Evolutionary conservation across 2,329 filamentous ascomycete genomes (phyloP), one percentile per base, ranked within the genome.

Genomic region (Monilinia vaccinii-corymbosi): DNA sequence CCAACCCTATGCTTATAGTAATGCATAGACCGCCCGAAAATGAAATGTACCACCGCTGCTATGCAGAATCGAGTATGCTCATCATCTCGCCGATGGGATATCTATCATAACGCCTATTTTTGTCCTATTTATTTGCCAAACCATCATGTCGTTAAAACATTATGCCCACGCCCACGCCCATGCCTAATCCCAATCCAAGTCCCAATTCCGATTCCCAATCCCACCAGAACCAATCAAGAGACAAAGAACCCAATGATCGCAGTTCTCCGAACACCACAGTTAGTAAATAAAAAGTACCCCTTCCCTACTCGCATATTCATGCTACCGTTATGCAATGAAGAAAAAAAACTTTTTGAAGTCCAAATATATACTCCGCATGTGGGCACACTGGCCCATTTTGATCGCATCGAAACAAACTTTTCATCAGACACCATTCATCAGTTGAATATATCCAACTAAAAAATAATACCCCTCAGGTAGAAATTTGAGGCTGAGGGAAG

Each of bases 81-180:
- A 21, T 55, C 51, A 44, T 44, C 38, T 55, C 38, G 51, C 28
- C 6, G 51, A 55, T 55, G 51, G 51, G 51, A 55, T 55, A 55
- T 45, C 51, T 44, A 44, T 32, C 32, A 28, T n/a, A 55, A 55
- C 51, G 51, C 51, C 51, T 32, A 16, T 14, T 44, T 13, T 44
- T 32, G 8, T 31, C 38, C 38, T 32, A 9, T 55, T n/a, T 11
- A 32, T 55, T 44, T n/a, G 38, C 38, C 40, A 51, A 38, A 14
- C 49, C 25, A 44, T 55, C 13, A 44, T 2, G n/a, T 55, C 51
- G 38, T 55, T n/a, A 44, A 44, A 44, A 32, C 38, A 21, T 55
- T 23, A 55, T 44, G 40, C 40, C 40, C 40, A 53, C 31, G 50
- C 48, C n/a, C 14, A 36, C 23, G 32, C 36, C 36, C 10, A 42